phyloP scores from a whole-genome alignment of 441 rosid genomes.

The Biscutella laevigata region DNA sequence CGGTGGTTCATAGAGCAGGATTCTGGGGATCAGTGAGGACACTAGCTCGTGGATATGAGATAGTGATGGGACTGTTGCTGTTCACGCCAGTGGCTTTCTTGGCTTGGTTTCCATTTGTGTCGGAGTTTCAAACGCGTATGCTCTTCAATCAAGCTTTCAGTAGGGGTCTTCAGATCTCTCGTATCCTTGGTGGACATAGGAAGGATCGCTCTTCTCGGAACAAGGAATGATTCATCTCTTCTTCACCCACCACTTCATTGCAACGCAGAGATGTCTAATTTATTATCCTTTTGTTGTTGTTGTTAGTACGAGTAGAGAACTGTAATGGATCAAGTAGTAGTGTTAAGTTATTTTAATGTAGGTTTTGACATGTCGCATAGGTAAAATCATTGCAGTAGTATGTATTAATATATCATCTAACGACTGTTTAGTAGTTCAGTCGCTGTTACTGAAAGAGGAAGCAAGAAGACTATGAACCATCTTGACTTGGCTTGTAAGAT shows the following conservation, averaged over 20 bases:
- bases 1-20: constrained; percentile 55
- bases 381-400: not conserved
- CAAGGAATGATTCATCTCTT: constrained; percentile 45
- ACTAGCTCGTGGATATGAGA: constrained; percentile 91
- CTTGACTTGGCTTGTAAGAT: not conserved
- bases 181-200: constrained; percentile 88
- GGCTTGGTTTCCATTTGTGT: too few species aligned
- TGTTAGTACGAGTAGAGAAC: constrained; percentile 13
- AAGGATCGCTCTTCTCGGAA: constrained; percentile 70
- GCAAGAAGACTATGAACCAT: not conserved
- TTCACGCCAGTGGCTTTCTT: constrained; percentile 97
- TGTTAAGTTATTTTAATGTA: not conserved
- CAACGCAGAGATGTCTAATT: not conserved
- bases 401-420: not conserved
- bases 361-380: not conserved
- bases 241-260: constrained; percentile 1
- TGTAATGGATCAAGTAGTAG: not conserved
- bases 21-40: constrained; percentile 89
- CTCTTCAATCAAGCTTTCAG: too few species aligned
- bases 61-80: constrained; percentile 81
- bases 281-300: not conserved
- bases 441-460: too few species aligned
- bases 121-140: too few species aligned
- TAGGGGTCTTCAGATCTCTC: constrained; percentile 98
- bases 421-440: not conserved